Conservation (phyloP, 208 protist genomes). For the Herpetomonas samuelpessoai region DNA sequence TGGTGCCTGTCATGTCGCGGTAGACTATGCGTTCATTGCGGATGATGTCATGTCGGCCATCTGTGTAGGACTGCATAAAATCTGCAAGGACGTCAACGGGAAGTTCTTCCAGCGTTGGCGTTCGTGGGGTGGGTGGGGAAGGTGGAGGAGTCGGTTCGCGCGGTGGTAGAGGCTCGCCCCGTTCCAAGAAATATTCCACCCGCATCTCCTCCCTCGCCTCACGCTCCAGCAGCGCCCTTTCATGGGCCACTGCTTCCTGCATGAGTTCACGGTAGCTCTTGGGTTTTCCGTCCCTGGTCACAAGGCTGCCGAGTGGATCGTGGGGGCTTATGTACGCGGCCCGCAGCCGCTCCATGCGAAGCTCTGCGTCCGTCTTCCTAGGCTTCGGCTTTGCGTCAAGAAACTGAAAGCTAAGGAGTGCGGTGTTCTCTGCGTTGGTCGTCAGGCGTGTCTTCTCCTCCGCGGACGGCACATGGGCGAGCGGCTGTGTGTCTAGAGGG, state of each 20-base stretch:
- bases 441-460: background rate
- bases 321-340: background rate
- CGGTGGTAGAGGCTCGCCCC: slow-evolving; percentile 2
- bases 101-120: slow-evolving; percentile 11
- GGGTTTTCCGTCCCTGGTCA: background rate
- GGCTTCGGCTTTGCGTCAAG: background rate
- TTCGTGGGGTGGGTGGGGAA: slow-evolving; percentile 8
- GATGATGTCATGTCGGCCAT: slow-evolving; percentile 38
- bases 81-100: background rate
- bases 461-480: slow-evolving; percentile 1
- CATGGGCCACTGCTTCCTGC: slow-evolving; percentile 2
- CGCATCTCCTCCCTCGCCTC: slow-evolving; percentile 1
- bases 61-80: slow-evolving; percentile 20
- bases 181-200: slow-evolving; percentile 3
- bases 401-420: slow-evolving; percentile 7
- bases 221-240: background rate
- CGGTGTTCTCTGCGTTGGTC: slow-evolving; percentile 6
- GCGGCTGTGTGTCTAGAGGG: slow-evolving; percentile 35
- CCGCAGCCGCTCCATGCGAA: background rate
- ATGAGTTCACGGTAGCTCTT: slow-evolving; percentile 7
- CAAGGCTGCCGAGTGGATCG: background rate
- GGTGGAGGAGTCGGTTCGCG: slow-evolving; percentile 8
- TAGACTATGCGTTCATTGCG: slow-evolving; percentile 31
- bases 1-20: slow-evolving; percentile 20
- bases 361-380: slow-evolving; percentile 5